These are phyloP conservation scores for Eucalyptus paniculata DNA, from an alignment of 345 rosid genomes.

Conservation along the genomic window DNA sequence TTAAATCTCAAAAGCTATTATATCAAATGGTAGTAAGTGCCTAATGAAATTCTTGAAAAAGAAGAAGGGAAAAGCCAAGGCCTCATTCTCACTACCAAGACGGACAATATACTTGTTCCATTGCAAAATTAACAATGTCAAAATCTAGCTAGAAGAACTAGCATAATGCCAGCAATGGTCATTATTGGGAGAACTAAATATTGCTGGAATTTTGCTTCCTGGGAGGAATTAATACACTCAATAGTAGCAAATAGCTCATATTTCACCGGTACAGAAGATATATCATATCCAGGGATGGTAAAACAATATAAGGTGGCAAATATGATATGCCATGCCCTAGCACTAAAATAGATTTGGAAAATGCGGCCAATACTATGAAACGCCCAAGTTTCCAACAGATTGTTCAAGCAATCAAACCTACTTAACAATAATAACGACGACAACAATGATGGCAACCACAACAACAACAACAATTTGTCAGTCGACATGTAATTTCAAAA, in stretches of 20 bases:
- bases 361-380: background rate
- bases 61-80: background rate
- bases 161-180: background rate
- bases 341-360: background rate
- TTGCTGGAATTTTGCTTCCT: background rate
- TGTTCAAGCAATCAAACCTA: background rate
- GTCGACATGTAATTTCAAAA: background rate
- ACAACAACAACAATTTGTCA: background rate
- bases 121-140: background rate
- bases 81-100: background rate
- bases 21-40: background rate
- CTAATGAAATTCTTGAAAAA: background rate
- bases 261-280: background rate
- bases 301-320: background rate
- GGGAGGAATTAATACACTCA: background rate
- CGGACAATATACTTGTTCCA: rapidly evolving
- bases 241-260: background rate
- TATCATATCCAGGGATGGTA: background rate
- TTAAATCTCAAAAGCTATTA: too few relatives aligned
- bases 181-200: background rate
- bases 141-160: background rate
- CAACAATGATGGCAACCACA: rapidly evolving
- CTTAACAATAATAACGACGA: too few relatives aligned
- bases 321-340: background rate
- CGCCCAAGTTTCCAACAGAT: background rate